phyloP scores from a whole-genome alignment of 306 rosid species.

The Myrica gale region DNA sequence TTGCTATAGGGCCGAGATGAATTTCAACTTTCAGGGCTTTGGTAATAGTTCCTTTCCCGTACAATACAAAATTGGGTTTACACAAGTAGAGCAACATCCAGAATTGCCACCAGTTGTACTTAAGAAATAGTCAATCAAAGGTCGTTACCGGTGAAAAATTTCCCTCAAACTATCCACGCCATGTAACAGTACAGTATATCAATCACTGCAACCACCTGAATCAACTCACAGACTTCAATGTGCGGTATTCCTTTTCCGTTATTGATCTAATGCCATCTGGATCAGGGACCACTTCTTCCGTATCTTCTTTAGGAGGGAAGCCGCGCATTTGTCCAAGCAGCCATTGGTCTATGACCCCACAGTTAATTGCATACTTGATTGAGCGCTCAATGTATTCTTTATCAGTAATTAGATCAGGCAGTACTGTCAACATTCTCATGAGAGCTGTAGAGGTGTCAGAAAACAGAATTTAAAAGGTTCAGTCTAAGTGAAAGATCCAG shows the following conservation, averaged over 20 bases:
- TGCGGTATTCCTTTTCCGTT: constrained; percentile 67
- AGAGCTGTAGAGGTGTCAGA: constrained; percentile 54
- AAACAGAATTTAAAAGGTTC: constrained; percentile 18
- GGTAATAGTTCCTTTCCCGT: constrained; percentile 23
- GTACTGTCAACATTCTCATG: constrained; percentile 79
- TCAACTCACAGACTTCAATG: constrained; percentile 47
- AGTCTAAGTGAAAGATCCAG: constrained; percentile 5
- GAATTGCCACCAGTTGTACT: constrained; percentile 29
- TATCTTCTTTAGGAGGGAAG: constrained; percentile 68
- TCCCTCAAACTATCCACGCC: constrained; percentile 16
- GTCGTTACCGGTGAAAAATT: constrained; percentile 33
- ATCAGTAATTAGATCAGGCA: constrained; percentile 64
- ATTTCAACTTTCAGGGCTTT: background rate
- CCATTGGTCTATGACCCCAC: constrained; percentile 95
- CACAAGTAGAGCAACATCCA: constrained; percentile 27
- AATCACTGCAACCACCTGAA: constrained; percentile 27
- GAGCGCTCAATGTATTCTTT: constrained; percentile 68
- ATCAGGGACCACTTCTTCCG: constrained; percentile 60
- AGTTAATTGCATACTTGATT: constrained; percentile 73
- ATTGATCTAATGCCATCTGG: constrained; percentile 63
- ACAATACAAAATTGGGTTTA: constrained; percentile 42
- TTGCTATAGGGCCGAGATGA: background rate
- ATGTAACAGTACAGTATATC: constrained; percentile 23
- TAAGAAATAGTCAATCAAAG: constrained; percentile 29
- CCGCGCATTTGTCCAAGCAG: constrained; percentile 55